These are phyloP conservation scores for Talaromyces sp. DNA, from an alignment of 2,329 filamentous ascomycete genomes.

Conservation along the genomic window DNA sequence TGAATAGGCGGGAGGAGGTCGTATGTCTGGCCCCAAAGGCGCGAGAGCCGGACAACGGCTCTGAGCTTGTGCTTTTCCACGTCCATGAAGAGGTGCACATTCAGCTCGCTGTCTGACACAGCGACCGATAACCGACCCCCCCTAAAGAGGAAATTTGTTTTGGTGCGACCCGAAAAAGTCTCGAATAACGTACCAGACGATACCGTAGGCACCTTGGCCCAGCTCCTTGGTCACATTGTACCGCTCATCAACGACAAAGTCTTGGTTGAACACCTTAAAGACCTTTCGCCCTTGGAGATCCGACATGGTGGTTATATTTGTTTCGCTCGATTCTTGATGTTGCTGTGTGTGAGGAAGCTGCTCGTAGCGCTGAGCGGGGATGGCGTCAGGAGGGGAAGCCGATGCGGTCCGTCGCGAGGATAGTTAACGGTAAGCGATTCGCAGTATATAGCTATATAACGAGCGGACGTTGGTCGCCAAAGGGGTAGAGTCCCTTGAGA, in stretches of 20 bases:
- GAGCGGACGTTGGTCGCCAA: not conserved
- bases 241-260: conserved; percentile 96
- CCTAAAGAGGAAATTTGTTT: not conserved
- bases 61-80: not conserved
- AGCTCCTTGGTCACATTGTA: conserved; percentile 99
- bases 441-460: not conserved
- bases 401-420: not conserved
- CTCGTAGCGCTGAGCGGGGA: conserved; percentile 2
- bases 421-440: not conserved
- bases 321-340: conserved; percentile 2
- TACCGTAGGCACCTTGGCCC: conserved; percentile 95
- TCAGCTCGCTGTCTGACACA: not conserved
- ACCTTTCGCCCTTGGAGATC: conserved; percentile 73
- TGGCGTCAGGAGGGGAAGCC: not conserved
- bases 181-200: conserved; percentile 72
- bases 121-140: too few species aligned
- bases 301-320: conserved; percentile 45
- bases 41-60: not conserved
- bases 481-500: not conserved
- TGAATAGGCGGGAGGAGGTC: not conserved
- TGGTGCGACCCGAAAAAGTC: not conserved
- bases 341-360: not conserved
- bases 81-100: not conserved
- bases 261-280: conserved; percentile 99
- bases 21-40: not conserved